These are phyloP conservation scores for Pestalotiopsis sp. DNA, from an alignment of 2,329 filamentous ascomycete species.

Conservation along the genomic window DNA sequence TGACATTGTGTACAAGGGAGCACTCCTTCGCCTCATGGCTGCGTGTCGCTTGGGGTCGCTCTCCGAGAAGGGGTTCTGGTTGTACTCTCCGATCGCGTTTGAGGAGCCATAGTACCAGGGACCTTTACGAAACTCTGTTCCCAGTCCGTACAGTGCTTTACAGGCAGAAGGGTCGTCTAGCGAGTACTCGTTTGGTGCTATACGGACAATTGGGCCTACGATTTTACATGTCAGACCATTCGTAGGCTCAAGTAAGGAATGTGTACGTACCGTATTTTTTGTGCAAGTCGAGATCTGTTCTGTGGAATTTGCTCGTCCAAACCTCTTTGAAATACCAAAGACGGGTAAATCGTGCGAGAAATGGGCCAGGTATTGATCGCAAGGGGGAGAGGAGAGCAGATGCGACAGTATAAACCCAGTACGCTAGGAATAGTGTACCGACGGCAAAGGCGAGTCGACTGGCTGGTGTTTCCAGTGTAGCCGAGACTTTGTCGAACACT, in stretches of 20 bases:
- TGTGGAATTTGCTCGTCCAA: constrained; percentile 29
- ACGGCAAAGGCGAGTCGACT: background rate
- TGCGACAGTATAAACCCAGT: background rate
- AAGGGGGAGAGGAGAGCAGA: background rate
- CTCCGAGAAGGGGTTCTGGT: constrained; percentile 33
- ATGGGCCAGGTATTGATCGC: constrained; percentile 39
- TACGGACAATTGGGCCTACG: constrained; percentile 43
- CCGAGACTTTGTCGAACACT: too few species aligned
- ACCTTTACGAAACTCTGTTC: constrained; percentile 36
- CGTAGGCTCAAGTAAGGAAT: background rate
- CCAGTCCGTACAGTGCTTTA: constrained; percentile 44
- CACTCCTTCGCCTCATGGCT: constrained; percentile 28
- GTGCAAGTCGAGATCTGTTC: constrained; percentile 30
- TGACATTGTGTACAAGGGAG: constrained; percentile 34
- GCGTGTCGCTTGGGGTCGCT: constrained; percentile 28
- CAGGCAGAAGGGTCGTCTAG: constrained; percentile 43
- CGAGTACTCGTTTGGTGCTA: constrained; percentile 50
- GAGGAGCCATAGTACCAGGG: constrained; percentile 34
- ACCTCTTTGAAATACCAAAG: constrained; percentile 39
- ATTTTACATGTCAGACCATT: background rate
- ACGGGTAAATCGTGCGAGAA: constrained; percentile 39
- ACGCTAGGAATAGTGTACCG: background rate
- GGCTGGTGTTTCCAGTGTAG: too few species aligned
- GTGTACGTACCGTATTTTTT: constrained; percentile 28
- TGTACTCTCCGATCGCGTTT: constrained; percentile 5